Evolutionary conservation across 2,329 filamentous ascomycete species (phyloP).

Genomic region (Hypoxylon sp.): DNA sequence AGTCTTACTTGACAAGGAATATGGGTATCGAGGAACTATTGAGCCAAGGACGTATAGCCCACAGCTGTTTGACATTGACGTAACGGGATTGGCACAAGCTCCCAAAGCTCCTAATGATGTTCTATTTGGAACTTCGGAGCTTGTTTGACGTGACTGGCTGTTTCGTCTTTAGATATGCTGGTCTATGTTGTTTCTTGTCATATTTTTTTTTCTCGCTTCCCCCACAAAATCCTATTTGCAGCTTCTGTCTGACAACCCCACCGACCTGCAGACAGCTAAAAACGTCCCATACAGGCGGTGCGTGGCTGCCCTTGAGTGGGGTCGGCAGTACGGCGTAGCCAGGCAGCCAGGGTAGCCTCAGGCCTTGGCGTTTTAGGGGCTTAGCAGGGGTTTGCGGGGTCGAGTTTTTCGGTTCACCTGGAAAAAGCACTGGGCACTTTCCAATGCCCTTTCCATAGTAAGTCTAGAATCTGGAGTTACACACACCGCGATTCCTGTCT

Average conservation of each 20-base stretch:
- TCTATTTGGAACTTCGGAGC: slow-evolving; percentile 8
- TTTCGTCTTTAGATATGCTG: slow-evolving; percentile 13
- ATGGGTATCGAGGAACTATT: not conserved
- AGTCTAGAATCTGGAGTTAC: slow-evolving; percentile 29
- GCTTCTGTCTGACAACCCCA: slow-evolving; percentile 23
- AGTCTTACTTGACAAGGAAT: slow-evolving; percentile 7
- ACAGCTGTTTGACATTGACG: not conserved
- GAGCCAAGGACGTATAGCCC: slow-evolving; percentile 14
- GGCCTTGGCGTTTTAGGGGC: slow-evolving; percentile 26
- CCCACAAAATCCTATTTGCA: slow-evolving; percentile 35
- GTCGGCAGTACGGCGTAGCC: slow-evolving; percentile 40
- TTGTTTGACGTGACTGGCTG: slow-evolving; percentile 19
- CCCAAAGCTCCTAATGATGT: not conserved
- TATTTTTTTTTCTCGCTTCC: slow-evolving; percentile 27
- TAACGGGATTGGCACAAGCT: slow-evolving; percentile 14
- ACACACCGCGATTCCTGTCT: slow-evolving; percentile 10
- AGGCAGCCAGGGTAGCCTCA: slow-evolving; percentile 41
- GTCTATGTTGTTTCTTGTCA: slow-evolving; percentile 14
- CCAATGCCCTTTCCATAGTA: slow-evolving; percentile 1
- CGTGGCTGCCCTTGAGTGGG: slow-evolving; percentile 29
- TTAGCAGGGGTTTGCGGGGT: slow-evolving; percentile 28
- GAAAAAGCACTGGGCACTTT: no score
- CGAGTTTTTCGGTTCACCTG: slow-evolving; percentile 1
- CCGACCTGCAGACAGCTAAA: slow-evolving; percentile 27
- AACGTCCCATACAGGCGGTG: slow-evolving; percentile 26